Evolutionary conservation across 179 eudicot genomes (phyloP), one percentile per base, ranked within the genome.

Genomic region (Silene vulgaris): DNA sequence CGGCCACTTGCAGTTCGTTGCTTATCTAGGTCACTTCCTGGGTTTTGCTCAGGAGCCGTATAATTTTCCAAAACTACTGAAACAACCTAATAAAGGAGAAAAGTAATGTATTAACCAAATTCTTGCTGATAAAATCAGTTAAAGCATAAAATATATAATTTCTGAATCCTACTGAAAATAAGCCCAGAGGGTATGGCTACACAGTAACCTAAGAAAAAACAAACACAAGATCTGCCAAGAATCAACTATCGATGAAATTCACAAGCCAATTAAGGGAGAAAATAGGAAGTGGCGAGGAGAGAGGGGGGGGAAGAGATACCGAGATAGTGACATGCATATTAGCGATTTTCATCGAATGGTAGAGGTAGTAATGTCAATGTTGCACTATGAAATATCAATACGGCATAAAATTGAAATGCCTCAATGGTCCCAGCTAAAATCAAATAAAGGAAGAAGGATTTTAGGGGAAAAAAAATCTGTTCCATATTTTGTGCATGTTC

Each of bases 41-140:
- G 3, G 32, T 84, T 77, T 72, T 76, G 74, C 59, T 60, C 78
- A 30, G 84, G 77, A 56, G 81, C 81, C 69, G 85, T 84, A 73
- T 86, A 96, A 80, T 93, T 96, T 85, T 93, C 98, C 83, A 96
- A 80, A 74, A 93, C 91, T 26, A 84, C 91, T 56, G 90, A 85
- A 74, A 89, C 94, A 83, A 96, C 89, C 99, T 96, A 85, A 77
- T 56, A n/a, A 72, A 45, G 59, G 64, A 77, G 19, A 79, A 43
- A 69, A 14, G 12, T 60, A 11, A 76, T 45, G 60, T 72, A 50
- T 65, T 16, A 60, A 26, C 57, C 52, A 35, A 16, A 64, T 43
- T 56, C 29, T 56, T 43, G 61, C 73, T 67, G 23, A 29, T 37
- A 29, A 67, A 9, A 40, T 32, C 23, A 26, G 43, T 21, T 29